Conservation (phyloP, 1,284 basidiomycete species). For the Phellopilus nigrolimitatus region DNA sequence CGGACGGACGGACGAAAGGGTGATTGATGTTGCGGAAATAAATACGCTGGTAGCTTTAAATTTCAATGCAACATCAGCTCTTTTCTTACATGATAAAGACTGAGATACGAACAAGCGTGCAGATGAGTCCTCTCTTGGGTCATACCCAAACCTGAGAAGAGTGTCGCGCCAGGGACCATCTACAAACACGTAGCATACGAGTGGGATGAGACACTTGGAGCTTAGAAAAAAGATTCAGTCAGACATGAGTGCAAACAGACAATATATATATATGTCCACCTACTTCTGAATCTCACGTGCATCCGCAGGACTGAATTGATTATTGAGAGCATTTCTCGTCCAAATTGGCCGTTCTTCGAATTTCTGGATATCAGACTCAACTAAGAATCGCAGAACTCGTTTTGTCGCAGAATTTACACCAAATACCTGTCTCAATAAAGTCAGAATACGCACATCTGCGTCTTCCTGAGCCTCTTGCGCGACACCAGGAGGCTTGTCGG, state of each 20-base stretch:
- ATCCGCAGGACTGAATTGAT: conserved; percentile 72
- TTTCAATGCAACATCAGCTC: conserved; percentile 5
- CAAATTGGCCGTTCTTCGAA: conserved; percentile 80
- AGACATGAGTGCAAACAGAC: not conserved
- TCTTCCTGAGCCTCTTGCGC: not conserved
- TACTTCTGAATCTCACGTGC: conserved; percentile 71
- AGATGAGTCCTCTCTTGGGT: conserved; percentile 69
- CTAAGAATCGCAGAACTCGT: conserved; percentile 8
- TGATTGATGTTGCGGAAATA: conserved; percentile 83
- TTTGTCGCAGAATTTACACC: not conserved
- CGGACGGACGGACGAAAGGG: conserved; percentile 66
- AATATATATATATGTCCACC: conserved; percentile 21
- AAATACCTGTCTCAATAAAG: conserved; percentile 13
- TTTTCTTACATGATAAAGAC: conserved; percentile 16
- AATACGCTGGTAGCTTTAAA: conserved; percentile 69
- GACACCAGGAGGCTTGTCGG: conserved; percentile 5
- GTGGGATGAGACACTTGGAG: conserved; percentile 65
- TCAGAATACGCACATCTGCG: conserved; percentile 7
- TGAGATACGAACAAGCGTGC: conserved; percentile 61
- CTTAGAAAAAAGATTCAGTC: conserved; percentile 32
- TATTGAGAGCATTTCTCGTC: conserved; percentile 80
- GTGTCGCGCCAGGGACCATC: conserved; percentile 95
- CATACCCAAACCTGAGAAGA: conserved; percentile 83
- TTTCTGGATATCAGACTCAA: conserved; percentile 35
- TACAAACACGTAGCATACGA: conserved; percentile 82